Base-by-base conservation (phyloP, 345 rosid genomes). In the Hibiscus syriacus region DNA sequence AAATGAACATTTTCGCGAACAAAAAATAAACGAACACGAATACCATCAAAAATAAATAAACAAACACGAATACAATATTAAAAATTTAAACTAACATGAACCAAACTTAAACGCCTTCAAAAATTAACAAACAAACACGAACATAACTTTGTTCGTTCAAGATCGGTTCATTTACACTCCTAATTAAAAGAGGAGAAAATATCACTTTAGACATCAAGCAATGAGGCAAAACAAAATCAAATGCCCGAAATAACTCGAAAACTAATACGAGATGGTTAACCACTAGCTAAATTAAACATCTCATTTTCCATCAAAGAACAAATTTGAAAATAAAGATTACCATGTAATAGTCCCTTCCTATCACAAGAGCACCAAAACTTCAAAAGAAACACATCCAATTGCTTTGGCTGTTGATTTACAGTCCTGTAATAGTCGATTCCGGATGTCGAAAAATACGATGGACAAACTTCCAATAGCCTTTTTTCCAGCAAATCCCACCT, bases 391-490 rank as follows among this genome's bases (percentile, higher is more conserved):
- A 87, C 88, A 56, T 79, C 81, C 0, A 77, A 77, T 2, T 73
- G 77, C 82, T 75, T 76, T 3, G 83, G 77, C n/a, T 66, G 80
- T 76, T 74, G 78, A 72, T 77, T 78, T 67, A 73, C 77, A 1
- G 70, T 68, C 49, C 62, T 23, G 65, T 85, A 88, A 68, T 78
- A 84, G 66, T 67, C 74, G 7, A 88, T 81, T 52, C 73, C 78
- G 0, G 88, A 82, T n/a, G 93, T 85, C 2, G 82, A 82, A 69
- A 82, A 79, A 61, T 77, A 71, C 0, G 93, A 84, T 3, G 93
- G 93, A 64, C 93, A 88, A 27, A 76, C 90, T 66, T 85, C 93
- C 72, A 88, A 69, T 14, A 88, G 79, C 77, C 89, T 77, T 67
- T 73, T 82, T 80, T 88, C 79, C 77, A 85, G 72, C 74, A 85